Conservation (phyloP, 2,329 filamentous ascomycete genomes). For the Arthrobotrys pseudoclavata region DNA sequence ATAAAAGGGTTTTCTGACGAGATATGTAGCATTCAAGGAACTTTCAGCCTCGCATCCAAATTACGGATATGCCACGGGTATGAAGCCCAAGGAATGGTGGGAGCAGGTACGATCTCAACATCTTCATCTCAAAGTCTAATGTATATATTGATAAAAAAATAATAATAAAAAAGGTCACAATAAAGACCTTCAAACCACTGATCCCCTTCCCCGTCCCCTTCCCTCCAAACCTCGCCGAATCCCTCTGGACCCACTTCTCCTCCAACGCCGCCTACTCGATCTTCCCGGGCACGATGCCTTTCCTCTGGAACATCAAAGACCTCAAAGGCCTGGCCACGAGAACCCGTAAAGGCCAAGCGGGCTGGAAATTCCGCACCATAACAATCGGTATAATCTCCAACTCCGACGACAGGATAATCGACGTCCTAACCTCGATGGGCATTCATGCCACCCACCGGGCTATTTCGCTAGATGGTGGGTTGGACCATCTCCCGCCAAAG, state of each 20-base stretch:
- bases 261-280: slow-evolving; percentile 71
- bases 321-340: slow-evolving; percentile 30
- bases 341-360: not conserved
- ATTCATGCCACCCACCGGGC: not conserved
- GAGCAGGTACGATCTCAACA: slow-evolving; percentile 68
- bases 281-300: slow-evolving; percentile 68
- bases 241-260: slow-evolving; percentile 71
- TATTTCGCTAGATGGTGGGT: not conserved
- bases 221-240: slow-evolving; percentile 68
- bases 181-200: slow-evolving; percentile 70
- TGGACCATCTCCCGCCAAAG: not conserved
- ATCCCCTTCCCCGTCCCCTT: slow-evolving; percentile 63
- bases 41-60: slow-evolving; percentile 69
- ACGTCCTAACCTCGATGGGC: slow-evolving; percentile 71
- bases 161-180: slow-evolving; percentile 69
- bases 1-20: not conserved
- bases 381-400: slow-evolving; percentile 75
- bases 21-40: slow-evolving; percentile 29
- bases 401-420: slow-evolving; percentile 74
- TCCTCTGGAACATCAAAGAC: slow-evolving; percentile 67
- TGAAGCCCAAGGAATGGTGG: slow-evolving; percentile 74
- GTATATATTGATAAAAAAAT: not conserved
- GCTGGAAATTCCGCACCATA: slow-evolving; percentile 63
- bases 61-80: slow-evolving; percentile 71
- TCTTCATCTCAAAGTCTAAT: not conserved